Evolutionary conservation across 2,329 filamentous ascomycete genomes (phyloP).

Genomic region (Aspergillus terreus): DNA sequence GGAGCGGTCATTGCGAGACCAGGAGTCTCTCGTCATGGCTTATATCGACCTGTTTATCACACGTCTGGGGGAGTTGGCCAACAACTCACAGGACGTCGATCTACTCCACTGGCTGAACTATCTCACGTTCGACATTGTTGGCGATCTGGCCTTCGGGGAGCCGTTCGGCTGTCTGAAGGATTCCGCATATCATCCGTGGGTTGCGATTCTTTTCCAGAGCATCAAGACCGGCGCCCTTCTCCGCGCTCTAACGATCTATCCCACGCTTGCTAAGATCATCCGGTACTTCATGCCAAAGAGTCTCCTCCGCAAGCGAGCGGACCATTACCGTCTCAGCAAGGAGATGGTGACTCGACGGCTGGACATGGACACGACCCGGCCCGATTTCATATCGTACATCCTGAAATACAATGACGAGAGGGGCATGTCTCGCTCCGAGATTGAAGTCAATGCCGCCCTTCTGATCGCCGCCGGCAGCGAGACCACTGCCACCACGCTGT

Average conservation of each 20-base stretch:
- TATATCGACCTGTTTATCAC: slow-evolving; percentile 19
- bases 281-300: background rate
- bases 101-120: slow-evolving; percentile 28
- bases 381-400: slow-evolving; percentile 16
- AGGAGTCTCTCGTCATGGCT: slow-evolving; percentile 18
- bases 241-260: background rate
- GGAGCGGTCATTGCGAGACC: slow-evolving; percentile 20
- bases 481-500: slow-evolving; percentile 40
- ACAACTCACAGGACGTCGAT: slow-evolving; percentile 13
- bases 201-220: slow-evolving; percentile 25
- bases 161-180: slow-evolving; percentile 32
- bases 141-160: slow-evolving; percentile 27
- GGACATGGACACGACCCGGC: slow-evolving; percentile 11
- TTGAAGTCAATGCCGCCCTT: slow-evolving; percentile 1
- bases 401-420: background rate
- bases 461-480: slow-evolving; percentile 37
- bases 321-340: slow-evolving; percentile 6
- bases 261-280: background rate
- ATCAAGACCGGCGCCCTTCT: slow-evolving; percentile 10
- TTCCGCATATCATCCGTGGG: slow-evolving; percentile 34
- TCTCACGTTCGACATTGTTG: slow-evolving; percentile 32
- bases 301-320: background rate
- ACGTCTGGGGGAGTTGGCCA: slow-evolving; percentile 7
- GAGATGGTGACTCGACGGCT: slow-evolving; percentile 19
- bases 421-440: slow-evolving; percentile 21